Conservation (phyloP, 2,329 filamentous ascomycete species). For the Paecilomyces niveus region DNA sequence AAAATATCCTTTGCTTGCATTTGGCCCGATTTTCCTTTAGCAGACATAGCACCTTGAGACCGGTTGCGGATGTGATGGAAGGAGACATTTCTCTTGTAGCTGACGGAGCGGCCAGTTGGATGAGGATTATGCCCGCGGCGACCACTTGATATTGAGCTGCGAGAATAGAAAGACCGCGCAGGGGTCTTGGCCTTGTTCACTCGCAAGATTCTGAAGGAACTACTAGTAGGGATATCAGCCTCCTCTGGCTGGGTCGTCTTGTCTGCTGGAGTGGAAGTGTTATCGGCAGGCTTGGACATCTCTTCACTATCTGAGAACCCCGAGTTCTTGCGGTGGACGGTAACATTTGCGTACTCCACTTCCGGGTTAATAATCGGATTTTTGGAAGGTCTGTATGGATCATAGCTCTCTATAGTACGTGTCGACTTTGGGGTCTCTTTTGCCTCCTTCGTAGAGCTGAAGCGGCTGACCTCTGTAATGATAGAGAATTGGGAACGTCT, state of each 20-base stretch:
- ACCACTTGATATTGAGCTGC: constrained; percentile 43
- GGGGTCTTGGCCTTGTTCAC: constrained; percentile 26
- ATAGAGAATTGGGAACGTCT: constrained; percentile 52
- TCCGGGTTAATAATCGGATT: constrained; percentile 44
- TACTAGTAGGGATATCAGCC: constrained; percentile 12
- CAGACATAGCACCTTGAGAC: constrained; percentile 22
- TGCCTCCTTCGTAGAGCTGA: constrained; percentile 40
- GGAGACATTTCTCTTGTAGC: constrained; percentile 56
- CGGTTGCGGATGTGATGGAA: constrained; percentile 50
- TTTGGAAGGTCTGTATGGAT: constrained; percentile 70
- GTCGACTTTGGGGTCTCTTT: constrained; percentile 26
- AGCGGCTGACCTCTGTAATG: constrained; percentile 46
- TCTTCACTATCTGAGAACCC: not conserved
- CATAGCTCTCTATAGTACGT: constrained; percentile 60
- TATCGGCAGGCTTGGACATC: constrained; percentile 5
- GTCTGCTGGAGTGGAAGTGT: not conserved
- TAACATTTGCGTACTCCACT: constrained; percentile 59
- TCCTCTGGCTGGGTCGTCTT: constrained; percentile 5
- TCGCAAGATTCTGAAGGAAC: constrained; percentile 24
- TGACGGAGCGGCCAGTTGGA: constrained; percentile 38
- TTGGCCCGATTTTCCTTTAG: constrained; percentile 15
- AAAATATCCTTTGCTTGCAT: constrained; percentile 16
- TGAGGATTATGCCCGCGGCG: constrained; percentile 30
- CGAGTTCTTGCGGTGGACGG: constrained; percentile 51
- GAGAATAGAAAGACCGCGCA: constrained; percentile 36